Evolutionary conservation across 1,139 yeast species (phyloP).

Genomic region (Kodamaea suecica): DNA sequence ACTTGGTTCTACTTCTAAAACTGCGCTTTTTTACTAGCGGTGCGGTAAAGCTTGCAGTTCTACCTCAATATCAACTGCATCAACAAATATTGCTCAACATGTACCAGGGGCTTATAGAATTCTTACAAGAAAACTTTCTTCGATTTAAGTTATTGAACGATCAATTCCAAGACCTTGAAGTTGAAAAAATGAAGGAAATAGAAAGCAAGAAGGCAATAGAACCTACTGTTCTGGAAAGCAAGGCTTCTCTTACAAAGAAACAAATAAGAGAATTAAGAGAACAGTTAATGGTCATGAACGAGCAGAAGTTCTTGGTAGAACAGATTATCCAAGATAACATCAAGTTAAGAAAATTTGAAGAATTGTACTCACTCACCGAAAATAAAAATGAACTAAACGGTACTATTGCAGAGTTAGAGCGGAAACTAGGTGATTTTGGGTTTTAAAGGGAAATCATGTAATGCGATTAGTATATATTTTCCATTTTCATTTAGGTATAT

Average conservation of each 20-base stretch:
- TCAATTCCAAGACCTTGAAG: constrained; percentile 24
- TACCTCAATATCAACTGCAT: constrained; percentile 15
- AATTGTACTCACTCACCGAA: constrained; percentile 56
- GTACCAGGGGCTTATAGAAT: constrained; percentile 32
- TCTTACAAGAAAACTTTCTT: constrained; percentile 34
- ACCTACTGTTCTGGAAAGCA: constrained; percentile 2
- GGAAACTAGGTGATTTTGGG: constrained; percentile 63
- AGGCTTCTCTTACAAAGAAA: constrained; percentile 31
- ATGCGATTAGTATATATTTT: neutral
- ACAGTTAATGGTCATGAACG: constrained; percentile 80
- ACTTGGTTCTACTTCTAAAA: constrained; percentile 25
- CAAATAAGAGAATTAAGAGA: constrained; percentile 64
- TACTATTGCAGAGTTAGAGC: constrained; percentile 51
- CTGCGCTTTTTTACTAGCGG: constrained; percentile 17
- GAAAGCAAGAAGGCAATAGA: constrained; percentile 4
- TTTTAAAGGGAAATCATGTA: constrained; percentile 31
- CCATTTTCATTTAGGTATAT: too few relatives aligned
- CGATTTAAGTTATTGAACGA: constrained; percentile 30
- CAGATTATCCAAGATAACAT: constrained; percentile 62
- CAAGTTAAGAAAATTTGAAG: constrained; percentile 72
- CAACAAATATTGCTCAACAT: constrained; percentile 30
- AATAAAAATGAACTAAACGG: constrained; percentile 57
- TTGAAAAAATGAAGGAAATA: constrained; percentile 8
- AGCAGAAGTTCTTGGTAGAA: constrained; percentile 71
- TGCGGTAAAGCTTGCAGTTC: constrained; percentile 17